phyloP scores from a whole-genome alignment of 805 yeast genomes.

The Candida chilensis region DNA sequence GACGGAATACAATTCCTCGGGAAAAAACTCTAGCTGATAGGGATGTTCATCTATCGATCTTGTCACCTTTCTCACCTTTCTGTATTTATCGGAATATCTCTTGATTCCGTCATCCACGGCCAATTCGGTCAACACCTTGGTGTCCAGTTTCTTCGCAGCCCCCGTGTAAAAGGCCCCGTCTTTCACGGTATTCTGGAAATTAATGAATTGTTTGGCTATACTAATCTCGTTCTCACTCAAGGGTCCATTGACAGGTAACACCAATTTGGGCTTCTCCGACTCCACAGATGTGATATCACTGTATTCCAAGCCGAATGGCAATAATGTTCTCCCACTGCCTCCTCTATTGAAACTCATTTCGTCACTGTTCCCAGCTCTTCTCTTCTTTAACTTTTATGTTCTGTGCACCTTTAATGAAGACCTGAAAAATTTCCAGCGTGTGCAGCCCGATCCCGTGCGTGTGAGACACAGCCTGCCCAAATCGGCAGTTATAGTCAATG shows the following conservation, averaged over 20 bases:
- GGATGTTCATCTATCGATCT: constrained; percentile 75
- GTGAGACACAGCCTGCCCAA: no score
- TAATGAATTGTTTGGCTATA: constrained; percentile 46
- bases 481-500: no score
- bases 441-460: no score
- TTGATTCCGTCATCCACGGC: constrained; percentile 60
- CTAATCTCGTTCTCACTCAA: constrained; percentile 39
- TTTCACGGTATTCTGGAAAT: constrained; percentile 40
- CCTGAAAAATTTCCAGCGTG: no score
- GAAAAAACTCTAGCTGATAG: constrained; percentile 60
- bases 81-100: constrained; percentile 75
- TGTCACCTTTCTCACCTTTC: constrained; percentile 61
- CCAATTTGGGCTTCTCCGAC: constrained; percentile 31
- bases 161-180: constrained; percentile 69
- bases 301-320: constrained; percentile 72
- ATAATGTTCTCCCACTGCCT: constrained; percentile 30
- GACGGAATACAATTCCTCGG: constrained; percentile 64
- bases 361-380: no score
- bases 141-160: constrained; percentile 7
- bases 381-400: no score
- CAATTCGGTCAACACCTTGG: constrained; percentile 13
- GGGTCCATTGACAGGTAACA: constrained; percentile 60
- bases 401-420: no score
- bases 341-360: constrained; percentile 54
- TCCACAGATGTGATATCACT: constrained; percentile 39